Evolutionary conservation across 1,139 yeast genomes (phyloP).

Genomic region (Schwanniomyces etchellsii): DNA sequence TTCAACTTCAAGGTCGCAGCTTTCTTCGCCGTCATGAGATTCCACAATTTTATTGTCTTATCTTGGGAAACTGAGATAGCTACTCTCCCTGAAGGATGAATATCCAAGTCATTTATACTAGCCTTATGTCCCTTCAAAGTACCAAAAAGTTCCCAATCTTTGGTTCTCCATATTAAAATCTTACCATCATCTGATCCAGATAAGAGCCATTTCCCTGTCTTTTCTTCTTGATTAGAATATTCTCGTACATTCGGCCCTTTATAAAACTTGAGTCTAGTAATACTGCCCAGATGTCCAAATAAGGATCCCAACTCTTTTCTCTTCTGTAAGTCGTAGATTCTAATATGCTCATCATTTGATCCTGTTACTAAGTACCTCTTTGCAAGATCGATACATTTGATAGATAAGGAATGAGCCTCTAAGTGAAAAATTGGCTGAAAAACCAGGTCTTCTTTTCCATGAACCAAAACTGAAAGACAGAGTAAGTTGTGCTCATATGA

Average conservation of each 20-base stretch:
- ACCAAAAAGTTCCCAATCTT: slow-evolving; percentile 94
- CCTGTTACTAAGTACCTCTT: slow-evolving; percentile 89
- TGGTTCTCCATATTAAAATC: slow-evolving; percentile 88
- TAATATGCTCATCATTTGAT: slow-evolving; percentile 91
- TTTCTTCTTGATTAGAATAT: slow-evolving; percentile 11
- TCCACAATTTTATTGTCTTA: slow-evolving; percentile 83
- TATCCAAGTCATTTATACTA: slow-evolving; percentile 73
- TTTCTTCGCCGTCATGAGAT: slow-evolving; percentile 94
- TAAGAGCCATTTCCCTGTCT: slow-evolving; percentile 77
- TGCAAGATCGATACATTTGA: slow-evolving; percentile 77
- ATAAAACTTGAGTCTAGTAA: slow-evolving; percentile 72
- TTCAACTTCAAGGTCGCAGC: slow-evolving; percentile 78
- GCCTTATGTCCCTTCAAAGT: slow-evolving; percentile 82
- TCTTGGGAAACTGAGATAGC: slow-evolving; percentile 89
- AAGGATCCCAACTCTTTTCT: slow-evolving; percentile 91
- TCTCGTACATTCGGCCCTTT: slow-evolving; percentile 27
- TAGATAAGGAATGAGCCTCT: slow-evolving; percentile 87
- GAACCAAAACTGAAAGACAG: slow-evolving; percentile 69
- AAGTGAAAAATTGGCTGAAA: slow-evolving; percentile 95
- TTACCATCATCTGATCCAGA: slow-evolving; percentile 92
- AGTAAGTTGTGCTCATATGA: slow-evolving; percentile 91
- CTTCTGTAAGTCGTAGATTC: slow-evolving; percentile 89
- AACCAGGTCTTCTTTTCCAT: slow-evolving; percentile 39
- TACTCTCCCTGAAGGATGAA: slow-evolving; percentile 89
- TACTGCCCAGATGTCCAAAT: slow-evolving; percentile 84